Evolutionary conservation across 345 rosid species (phyloP).

Genomic region (Melaleuca alternifolia): DNA sequence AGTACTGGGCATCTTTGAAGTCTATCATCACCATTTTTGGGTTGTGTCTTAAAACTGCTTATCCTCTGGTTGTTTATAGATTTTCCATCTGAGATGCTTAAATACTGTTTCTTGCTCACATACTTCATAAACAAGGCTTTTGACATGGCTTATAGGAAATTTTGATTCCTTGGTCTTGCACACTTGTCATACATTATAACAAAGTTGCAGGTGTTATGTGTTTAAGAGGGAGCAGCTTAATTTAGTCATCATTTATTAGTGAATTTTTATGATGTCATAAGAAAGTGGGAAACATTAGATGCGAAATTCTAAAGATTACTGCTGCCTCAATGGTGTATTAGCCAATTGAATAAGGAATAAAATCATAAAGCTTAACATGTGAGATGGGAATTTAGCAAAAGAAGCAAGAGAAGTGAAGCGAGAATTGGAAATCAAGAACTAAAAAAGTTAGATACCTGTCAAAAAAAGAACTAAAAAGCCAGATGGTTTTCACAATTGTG

Average conservation of each 20-base stretch:
- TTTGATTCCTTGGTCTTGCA: not conserved
- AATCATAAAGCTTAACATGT: not conserved
- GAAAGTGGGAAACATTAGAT: no score
- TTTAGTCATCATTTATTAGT: not conserved
- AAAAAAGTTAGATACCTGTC: not conserved
- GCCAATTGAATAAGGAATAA: not conserved
- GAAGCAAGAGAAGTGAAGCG: not conserved
- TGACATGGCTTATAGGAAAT: not conserved
- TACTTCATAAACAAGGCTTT: not conserved
- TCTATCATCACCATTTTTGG: not conserved
- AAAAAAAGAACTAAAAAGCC: not conserved
- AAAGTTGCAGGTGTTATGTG: not conserved
- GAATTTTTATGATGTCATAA: not conserved
- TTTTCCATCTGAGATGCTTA: not conserved
- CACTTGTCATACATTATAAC: not conserved
- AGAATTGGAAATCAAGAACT: not conserved
- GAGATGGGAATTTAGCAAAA: not conserved
- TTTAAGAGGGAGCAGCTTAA: not conserved
- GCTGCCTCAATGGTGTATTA: not conserved
- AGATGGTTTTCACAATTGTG: not conserved
- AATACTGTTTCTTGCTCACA: not conserved
- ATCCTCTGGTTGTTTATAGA: not conserved
- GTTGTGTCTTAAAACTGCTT: not conserved
- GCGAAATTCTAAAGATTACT: no score
- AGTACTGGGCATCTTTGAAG: conserved; percentile 10